phyloP scores from a whole-genome alignment of 495 filamentous ascomycete species.

The Lasiosphaeria miniovina region DNA sequence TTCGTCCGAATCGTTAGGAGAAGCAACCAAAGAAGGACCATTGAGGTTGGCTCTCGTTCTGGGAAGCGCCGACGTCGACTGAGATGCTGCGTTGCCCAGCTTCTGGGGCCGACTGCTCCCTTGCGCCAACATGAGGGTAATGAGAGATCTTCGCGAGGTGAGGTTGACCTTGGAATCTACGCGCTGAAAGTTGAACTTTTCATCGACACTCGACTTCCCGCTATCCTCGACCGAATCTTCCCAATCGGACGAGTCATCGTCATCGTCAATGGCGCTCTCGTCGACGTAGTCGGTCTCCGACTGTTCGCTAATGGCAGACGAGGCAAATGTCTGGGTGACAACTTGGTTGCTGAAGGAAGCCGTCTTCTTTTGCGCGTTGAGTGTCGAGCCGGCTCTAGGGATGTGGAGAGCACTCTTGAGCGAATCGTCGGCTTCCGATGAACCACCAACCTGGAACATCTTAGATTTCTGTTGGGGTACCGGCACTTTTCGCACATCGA shows the following conservation, averaged over 20 bases:
- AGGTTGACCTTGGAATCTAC: slow-evolving; percentile 87
- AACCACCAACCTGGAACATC: slow-evolving; percentile 78
- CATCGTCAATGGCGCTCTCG: slow-evolving; percentile 84
- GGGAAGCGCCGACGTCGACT: slow-evolving; percentile 75
- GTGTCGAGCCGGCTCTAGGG: slow-evolving; percentile 42
- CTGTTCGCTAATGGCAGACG: slow-evolving; percentile 59
- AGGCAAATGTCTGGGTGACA: slow-evolving; percentile 60
- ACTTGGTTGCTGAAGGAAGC: slow-evolving; percentile 83
- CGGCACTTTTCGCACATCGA: slow-evolving; percentile 48
- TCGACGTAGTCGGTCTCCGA: slow-evolving; percentile 70
- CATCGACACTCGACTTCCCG: slow-evolving; percentile 74
- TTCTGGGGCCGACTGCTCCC: slow-evolving; percentile 58
- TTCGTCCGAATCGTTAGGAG: slow-evolving; percentile 68
- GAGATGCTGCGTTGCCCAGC: slow-evolving; percentile 63
- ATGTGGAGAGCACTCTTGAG: slow-evolving; percentile 64
- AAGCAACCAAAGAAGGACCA: slow-evolving; percentile 68
- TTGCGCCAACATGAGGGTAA: slow-evolving; percentile 81
- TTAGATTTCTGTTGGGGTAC: slow-evolving; percentile 58
- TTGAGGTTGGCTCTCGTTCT: slow-evolving; percentile 71
- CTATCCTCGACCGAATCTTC: slow-evolving; percentile 91
- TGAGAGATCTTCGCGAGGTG: slow-evolving; percentile 78
- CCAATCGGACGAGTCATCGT: slow-evolving; percentile 85
- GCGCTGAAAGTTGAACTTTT: slow-evolving; percentile 76
- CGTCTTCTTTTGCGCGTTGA: slow-evolving; percentile 62
- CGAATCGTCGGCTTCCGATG: slow-evolving; percentile 80